A percentile compares a stretch with the other conserved stretches of the same genome.
phyloP scores from a whole-genome alignment of 2,329 filamentous ascomycete genomes.

The Botrytis sinoallii region DNA sequence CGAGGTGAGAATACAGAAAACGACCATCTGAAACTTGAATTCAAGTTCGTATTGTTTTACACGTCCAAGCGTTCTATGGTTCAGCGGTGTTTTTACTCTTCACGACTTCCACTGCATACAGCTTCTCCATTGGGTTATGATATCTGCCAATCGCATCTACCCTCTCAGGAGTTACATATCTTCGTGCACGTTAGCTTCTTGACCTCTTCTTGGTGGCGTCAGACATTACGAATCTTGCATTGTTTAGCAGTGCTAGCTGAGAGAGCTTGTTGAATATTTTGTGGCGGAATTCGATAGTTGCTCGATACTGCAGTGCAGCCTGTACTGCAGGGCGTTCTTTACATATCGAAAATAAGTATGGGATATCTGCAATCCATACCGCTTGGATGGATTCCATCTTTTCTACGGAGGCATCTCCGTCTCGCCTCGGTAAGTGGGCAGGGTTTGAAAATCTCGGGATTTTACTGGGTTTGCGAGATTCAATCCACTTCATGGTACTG shows the following conservation, averaged over 20 bases:
- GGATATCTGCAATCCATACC: not conserved
- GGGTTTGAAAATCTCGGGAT: not conserved
- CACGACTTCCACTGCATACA: not conserved
- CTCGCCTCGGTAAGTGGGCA: not conserved
- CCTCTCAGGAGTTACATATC: not conserved
- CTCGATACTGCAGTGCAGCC: not conserved
- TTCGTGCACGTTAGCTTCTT: not conserved
- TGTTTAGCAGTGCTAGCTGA: not conserved
- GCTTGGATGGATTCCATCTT: not conserved
- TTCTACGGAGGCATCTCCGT: not conserved
- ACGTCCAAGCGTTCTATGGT: not conserved
- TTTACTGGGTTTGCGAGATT: not conserved
- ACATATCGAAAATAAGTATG: not conserved
- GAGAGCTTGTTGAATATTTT: not conserved
- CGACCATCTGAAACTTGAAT: not conserved
- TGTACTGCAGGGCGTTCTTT: not conserved
- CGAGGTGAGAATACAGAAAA: not conserved
- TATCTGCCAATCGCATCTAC: not conserved
- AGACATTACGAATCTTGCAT: not conserved
- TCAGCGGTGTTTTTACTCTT: not conserved
- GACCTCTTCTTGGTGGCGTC: not conserved
- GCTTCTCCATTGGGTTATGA: not conserved
- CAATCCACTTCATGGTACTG: not conserved
- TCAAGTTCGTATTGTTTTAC: not conserved
- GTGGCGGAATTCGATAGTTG: not conserved